phyloP scores from a whole-genome alignment of 1,284 basidiomycete genomes.

The Ceratobasidium sp. region DNA sequence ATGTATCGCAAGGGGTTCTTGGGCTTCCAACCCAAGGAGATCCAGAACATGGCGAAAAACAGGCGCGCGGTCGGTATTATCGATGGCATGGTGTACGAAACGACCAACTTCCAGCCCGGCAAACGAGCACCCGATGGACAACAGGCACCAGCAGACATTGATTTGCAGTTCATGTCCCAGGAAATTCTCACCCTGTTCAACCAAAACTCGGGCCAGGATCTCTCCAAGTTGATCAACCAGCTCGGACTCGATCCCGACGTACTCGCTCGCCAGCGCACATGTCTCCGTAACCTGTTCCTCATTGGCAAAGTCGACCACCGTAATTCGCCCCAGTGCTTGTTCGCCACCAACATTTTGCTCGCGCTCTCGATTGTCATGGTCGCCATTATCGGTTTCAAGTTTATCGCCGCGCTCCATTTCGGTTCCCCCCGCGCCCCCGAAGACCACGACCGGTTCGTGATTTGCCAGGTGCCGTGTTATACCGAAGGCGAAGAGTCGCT shows the following conservation, averaged over 20 bases:
- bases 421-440: conserved; percentile 84
- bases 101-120: conserved; percentile 67
- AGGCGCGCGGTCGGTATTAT: conserved; percentile 80
- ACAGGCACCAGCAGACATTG: conserved; percentile 61
- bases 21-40: conserved; percentile 82
- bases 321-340: conserved; percentile 88
- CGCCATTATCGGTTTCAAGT: conserved; percentile 96
- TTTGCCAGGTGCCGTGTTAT: conserved; percentile 98
- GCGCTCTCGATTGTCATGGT: conserved; percentile 93
- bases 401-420: conserved; percentile 93
- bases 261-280: conserved; percentile 81
- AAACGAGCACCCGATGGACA: conserved; percentile 66
- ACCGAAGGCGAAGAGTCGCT: conserved; percentile 93
- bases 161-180: conserved; percentile 81
- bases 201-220: conserved; percentile 79
- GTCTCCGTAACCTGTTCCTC: conserved; percentile 91
- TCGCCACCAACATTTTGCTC: conserved; percentile 91
- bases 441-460: conserved; percentile 97
- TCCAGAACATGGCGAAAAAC: conserved; percentile 72
- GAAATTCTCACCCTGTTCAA: conserved; percentile 83
- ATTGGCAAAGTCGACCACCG: conserved; percentile 93
- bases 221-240: conserved; percentile 78
- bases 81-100: conserved; percentile 85
- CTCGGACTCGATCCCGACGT: conserved; percentile 71
- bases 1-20: conserved; percentile 87